phyloP scores from a whole-genome alignment of 1,284 basidiomycete genomes.

The Boletellus deceptivus region DNA sequence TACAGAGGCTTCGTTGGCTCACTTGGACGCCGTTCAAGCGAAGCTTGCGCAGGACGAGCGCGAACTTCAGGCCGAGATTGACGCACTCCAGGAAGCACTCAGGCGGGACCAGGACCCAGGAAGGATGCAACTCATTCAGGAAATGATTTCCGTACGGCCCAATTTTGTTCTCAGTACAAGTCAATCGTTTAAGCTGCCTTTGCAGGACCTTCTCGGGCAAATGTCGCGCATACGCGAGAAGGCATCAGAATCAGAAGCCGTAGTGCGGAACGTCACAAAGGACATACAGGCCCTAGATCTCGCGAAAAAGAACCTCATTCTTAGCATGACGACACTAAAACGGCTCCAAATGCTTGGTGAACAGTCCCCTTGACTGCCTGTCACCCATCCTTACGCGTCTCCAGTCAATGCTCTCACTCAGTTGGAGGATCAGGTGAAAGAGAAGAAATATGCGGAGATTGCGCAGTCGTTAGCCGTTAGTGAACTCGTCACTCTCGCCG shows the following conservation, averaged over 20 bases:
- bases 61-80: conserved; percentile 72
- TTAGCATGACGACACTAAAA: conserved; percentile 89
- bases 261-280: conserved; percentile 92
- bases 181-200: conserved; percentile 3
- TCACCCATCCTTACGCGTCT: conserved; percentile 2
- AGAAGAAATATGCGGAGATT: conserved; percentile 81
- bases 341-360: conserved; percentile 91
- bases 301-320: conserved; percentile 90
- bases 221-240: conserved; percentile 95
- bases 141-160: conserved; percentile 80
- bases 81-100: conserved; percentile 64
- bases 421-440: conserved; percentile 73
- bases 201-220: conserved; percentile 85
- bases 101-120: conserved; percentile 77
- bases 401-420: conserved; percentile 82
- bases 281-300: conserved; percentile 95
- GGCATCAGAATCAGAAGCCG: conserved; percentile 92
- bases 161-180: neutral
- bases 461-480: conserved; percentile 76
- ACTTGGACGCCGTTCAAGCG: conserved; percentile 61
- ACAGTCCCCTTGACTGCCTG: conserved; percentile 24
- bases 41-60: conserved; percentile 60
- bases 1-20: conserved; percentile 65
- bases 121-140: conserved; percentile 85
- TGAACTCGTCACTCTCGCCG: conserved; percentile 7